phyloP scores from a whole-genome alignment of 2,329 filamentous ascomycete species.

The Diaporthe citri region DNA sequence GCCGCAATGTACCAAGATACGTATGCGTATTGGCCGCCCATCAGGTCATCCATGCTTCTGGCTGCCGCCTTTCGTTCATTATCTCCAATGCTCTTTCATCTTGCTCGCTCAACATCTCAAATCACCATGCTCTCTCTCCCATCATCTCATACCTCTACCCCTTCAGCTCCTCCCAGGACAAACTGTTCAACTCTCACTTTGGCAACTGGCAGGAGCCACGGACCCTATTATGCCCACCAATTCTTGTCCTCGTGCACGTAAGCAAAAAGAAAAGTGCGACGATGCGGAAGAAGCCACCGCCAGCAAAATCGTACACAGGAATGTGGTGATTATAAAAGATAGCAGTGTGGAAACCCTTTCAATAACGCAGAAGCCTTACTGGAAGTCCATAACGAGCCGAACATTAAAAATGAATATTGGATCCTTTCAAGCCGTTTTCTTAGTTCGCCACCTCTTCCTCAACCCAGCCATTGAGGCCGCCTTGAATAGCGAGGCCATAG shows the following conservation, averaged over 20 bases:
- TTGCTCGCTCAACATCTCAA: not conserved
- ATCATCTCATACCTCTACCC: not conserved
- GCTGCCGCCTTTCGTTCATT: constrained; percentile 23
- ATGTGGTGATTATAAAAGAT: constrained; percentile 40
- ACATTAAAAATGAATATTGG: constrained; percentile 44
- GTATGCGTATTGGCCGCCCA: constrained; percentile 27
- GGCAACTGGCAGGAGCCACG: constrained; percentile 21
- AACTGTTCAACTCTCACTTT: constrained; percentile 2
- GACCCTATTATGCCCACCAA: constrained; percentile 33
- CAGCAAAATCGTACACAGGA: constrained; percentile 39
- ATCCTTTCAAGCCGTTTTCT: constrained; percentile 39
- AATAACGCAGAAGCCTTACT: constrained; percentile 35
- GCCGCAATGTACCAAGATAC: constrained; percentile 26
- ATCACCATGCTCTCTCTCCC: constrained; percentile 12
- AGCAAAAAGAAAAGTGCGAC: constrained; percentile 23
- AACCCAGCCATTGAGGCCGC: constrained; percentile 75
- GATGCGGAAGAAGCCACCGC: constrained; percentile 35
- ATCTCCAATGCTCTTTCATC: constrained; percentile 17
- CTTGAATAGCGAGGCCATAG: constrained; percentile 73
- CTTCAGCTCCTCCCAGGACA: not conserved
- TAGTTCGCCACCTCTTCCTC: constrained; percentile 76
- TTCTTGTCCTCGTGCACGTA: constrained; percentile 30
- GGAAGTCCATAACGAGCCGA: constrained; percentile 40
- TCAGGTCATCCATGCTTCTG: constrained; percentile 24
- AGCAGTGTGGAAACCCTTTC: constrained; percentile 37